A percentile compares a stretch with the other conserved stretches of the same genome.
Evolutionary conservation across 352 stramenopile genomes (phyloP).

Genomic region (Phytophthora palmivora): DNA sequence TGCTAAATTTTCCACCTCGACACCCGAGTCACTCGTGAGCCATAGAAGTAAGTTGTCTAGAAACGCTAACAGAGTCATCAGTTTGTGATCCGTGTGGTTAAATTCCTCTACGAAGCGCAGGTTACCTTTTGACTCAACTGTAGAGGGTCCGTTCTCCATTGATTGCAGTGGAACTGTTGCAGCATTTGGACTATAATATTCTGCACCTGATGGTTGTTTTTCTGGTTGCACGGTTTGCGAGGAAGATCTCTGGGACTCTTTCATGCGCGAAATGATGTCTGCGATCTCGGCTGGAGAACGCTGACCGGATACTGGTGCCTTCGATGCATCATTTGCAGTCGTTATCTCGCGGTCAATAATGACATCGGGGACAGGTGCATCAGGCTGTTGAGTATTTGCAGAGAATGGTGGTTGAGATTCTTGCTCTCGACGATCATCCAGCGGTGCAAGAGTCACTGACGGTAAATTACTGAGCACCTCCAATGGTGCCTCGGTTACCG

Average conservation of each 20-base stretch:
- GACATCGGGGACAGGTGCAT: background rate
- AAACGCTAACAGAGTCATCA: conserved; percentile 30
- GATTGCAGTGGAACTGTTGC: background rate
- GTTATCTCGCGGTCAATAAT: background rate
- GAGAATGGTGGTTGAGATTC: conserved; percentile 3
- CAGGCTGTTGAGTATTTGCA: background rate
- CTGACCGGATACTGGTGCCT: background rate
- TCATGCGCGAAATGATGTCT: conserved; percentile 37
- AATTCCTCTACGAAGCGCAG: background rate
- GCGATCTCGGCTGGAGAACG: conserved; percentile 24
- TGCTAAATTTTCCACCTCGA: conserved; percentile 48
- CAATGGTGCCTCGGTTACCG: conserved; percentile 2
- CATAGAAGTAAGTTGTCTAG: conserved; percentile 47
- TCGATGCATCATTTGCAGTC: conserved; percentile 1
- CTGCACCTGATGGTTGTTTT: conserved; percentile 1
- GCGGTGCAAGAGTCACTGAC: background rate
- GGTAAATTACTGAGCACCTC: background rate
- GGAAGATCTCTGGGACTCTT: conserved; percentile 18
- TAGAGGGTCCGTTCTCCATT: background rate
- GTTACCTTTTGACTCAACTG: conserved; percentile 22
- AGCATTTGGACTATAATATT: background rate
- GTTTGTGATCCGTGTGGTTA: background rate
- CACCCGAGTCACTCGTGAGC: conserved; percentile 59
- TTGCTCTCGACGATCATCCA: background rate
- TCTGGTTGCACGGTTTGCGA: conserved; percentile 7